A percentile compares a stretch with the other conserved stretches of the same genome.
Evolutionary conservation across 129 eudicot species (phyloP).

Genomic region (Mikania micrantha): DNA sequence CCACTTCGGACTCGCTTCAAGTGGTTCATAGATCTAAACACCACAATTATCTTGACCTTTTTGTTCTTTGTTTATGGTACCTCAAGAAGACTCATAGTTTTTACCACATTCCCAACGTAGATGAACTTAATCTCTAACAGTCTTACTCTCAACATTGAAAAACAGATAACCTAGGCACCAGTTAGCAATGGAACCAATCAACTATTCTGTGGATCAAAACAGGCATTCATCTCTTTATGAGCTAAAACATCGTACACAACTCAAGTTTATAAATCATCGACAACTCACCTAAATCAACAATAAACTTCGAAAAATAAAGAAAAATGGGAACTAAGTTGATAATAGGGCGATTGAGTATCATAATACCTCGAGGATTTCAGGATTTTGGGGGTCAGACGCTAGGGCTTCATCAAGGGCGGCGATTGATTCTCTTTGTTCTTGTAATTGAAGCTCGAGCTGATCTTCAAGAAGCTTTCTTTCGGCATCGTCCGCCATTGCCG

Average conservation of each 20-base stretch:
- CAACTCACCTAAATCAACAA: background rate
- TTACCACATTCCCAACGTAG: background rate
- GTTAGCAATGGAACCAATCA: background rate
- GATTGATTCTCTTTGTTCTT: conserved; percentile 79
- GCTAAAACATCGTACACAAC: background rate
- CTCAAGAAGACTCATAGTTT: background rate
- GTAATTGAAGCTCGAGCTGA: conserved; percentile 73
- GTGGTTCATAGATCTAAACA: background rate
- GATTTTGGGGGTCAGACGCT: conserved; percentile 56
- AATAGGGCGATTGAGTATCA: conserved; percentile 4
- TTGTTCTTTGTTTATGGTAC: background rate
- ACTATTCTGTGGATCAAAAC: background rate
- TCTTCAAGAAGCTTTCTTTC: conserved; percentile 69
- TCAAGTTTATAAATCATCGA: background rate
- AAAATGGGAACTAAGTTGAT: background rate
- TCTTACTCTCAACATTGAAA: background rate
- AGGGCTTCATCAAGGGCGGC: conserved; percentile 60
- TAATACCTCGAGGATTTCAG: conserved; percentile 71
- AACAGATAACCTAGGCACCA: background rate
- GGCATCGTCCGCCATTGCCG: conserved; percentile 63
- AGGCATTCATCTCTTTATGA: background rate
- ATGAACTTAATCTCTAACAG: conserved; percentile 1
- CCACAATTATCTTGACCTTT: background rate
- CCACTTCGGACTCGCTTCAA: too few relatives aligned
- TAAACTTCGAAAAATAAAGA: background rate